These are phyloP conservation scores for Umbelopsis sp. DNA, from an alignment of 192 early-diverging fungal genomes.

Conservation along the genomic window DNA sequence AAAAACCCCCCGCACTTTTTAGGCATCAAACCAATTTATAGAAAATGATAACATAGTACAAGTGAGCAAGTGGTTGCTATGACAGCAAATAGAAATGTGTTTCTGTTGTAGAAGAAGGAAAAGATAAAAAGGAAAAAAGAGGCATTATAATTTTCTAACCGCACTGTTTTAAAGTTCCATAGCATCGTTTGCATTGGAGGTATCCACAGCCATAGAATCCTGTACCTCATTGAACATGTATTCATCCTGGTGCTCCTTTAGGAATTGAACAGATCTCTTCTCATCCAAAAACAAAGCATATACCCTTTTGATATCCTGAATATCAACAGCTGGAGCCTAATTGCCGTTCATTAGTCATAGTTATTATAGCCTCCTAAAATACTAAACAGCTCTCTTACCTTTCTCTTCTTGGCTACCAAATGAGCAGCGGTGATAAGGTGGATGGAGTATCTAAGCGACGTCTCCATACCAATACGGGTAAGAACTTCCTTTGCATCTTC, in stretches of 20 bases:
- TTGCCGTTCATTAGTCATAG: background rate
- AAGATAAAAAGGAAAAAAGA: background rate
- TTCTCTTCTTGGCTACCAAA: constrained; percentile 88
- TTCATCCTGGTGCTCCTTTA: constrained; percentile 93
- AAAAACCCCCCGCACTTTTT: too few species aligned
- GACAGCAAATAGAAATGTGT: background rate
- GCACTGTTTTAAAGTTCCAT: background rate
- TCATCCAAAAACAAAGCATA: constrained; percentile 97
- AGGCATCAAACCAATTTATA: background rate
- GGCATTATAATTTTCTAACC: background rate
- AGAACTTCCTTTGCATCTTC: constrained; percentile 84
- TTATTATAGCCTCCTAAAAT: constrained; percentile 20
- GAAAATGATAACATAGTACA: background rate
- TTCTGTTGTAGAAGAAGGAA: background rate
- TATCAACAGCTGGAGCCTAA: constrained; percentile 85
- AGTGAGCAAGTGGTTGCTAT: background rate
- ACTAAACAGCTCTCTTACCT: constrained; percentile 41
- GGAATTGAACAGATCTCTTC: constrained; percentile 91
- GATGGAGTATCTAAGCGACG: constrained; percentile 93
- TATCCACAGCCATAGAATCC: constrained; percentile 28
- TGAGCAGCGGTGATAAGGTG: constrained; percentile 96
- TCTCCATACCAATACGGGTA: constrained; percentile 89
- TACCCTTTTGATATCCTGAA: constrained; percentile 91
- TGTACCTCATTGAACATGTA: constrained; percentile 84
- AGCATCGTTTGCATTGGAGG: constrained; percentile 35